Evolutionary conservation across 805 yeast species (phyloP), one percentile per base, ranked within the genome.

Genomic region (Blastobotrys peoriensis): DNA sequence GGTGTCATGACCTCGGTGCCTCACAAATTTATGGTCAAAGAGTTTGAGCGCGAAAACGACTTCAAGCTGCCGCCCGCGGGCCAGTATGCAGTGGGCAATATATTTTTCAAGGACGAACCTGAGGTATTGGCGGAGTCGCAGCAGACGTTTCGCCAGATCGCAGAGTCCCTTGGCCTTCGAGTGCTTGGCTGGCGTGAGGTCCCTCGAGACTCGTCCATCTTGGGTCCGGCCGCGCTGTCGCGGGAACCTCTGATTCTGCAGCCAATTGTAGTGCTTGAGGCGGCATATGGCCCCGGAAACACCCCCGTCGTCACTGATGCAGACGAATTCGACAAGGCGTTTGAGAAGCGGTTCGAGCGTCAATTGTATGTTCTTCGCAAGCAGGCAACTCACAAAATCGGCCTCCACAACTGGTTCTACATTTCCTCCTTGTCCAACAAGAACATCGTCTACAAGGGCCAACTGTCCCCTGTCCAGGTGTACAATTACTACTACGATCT

Each of bases 371-470:
- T 91, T 40, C 71, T 91, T 54, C 77, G 98, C 66, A 91, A 91
- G 66, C 93, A 84, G 66, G 76, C 95, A 5, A 79, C 96, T 10
- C 94, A 84, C 64, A 76, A 89, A 43, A 89, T 91, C 59, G 97
- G 97, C 17, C 71, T 89, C 54, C 94, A 89, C 70, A 89, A 91
- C 66, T 91, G 98, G 97, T 91, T 91, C 69, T 91, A 91, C 73
- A 87, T 89, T 55, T 89, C 96, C 69, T 91, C 98, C 4, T 71
- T 91, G 49, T 82, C 93, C 44, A 83, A 83, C 67, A 82, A 79
- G 62, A 83, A 88, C 63, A 91, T 91, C 57, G 97, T 93, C 45
- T 91, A 91, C 75, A 91, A 91, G 70, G 98, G 98, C 57, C 98
- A 93, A 70, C 76, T 91, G 60, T 95, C 95, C 13, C 98, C 98